Conservation (phyloP, 2,329 filamentous ascomycete species). For the Grosmannia clavigera region DNA sequence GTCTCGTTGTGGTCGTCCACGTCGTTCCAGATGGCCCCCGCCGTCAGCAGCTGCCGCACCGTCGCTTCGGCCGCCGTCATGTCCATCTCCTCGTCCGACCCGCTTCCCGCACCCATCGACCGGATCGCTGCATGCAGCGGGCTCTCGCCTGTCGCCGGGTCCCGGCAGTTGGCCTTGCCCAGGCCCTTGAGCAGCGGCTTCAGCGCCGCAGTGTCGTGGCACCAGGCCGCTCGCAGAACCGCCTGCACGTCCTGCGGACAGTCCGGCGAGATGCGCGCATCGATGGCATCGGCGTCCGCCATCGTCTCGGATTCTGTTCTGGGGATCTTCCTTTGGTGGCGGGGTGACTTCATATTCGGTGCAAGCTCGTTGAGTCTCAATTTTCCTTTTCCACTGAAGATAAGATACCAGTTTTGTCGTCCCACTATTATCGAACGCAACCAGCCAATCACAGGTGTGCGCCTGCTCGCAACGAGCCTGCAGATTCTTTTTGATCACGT, state of each 20-base stretch:
- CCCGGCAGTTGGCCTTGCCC: slow-evolving; percentile 61
- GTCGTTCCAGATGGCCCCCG: slow-evolving; percentile 96
- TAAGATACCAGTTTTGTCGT: not conserved
- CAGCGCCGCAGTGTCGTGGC: slow-evolving; percentile 51
- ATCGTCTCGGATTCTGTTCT: not conserved
- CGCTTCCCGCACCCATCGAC: slow-evolving; percentile 20
- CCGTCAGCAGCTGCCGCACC: slow-evolving; percentile 67
- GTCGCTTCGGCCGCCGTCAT: slow-evolving; percentile 29
- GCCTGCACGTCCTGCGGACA: slow-evolving; percentile 39
- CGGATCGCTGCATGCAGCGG: slow-evolving; percentile 85
- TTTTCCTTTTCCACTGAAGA: not conserved
- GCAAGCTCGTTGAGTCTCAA: not conserved
- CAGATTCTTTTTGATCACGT: not conserved
- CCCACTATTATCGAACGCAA: not conserved
- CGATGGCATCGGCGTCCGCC: slow-evolving; percentile 18
- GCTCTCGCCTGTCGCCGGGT: slow-evolving; percentile 72
- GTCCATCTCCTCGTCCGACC: slow-evolving; percentile 23
- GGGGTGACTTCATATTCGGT: not conserved
- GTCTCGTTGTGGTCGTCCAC: slow-evolving; percentile 79
- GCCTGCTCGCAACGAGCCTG: not conserved
- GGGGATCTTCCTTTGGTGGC: not conserved
- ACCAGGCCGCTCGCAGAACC: slow-evolving; percentile 43
- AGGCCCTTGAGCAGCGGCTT: slow-evolving; percentile 55
- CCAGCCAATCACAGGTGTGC: not conserved
- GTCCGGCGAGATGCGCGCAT: slow-evolving; percentile 37